A percentile compares a stretch with the other conserved stretches of the same genome.
These are phyloP conservation scores for Pyrenophora teres DNA, from an alignment of 2,329 filamentous ascomycete species.

Conservation along the genomic window DNA sequence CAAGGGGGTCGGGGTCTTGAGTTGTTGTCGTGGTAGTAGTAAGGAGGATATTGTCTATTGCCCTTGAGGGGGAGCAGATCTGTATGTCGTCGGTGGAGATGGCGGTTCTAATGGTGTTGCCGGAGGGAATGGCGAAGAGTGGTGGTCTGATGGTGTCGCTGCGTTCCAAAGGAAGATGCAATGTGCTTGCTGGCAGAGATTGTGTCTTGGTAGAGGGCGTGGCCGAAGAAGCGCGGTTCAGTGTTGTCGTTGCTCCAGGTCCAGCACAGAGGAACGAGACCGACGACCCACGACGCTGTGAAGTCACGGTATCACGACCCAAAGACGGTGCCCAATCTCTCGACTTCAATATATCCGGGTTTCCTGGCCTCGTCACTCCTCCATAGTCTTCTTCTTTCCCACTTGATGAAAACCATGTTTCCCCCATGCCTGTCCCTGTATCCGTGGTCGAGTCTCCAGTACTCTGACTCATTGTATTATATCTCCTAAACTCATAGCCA, in stretches of 20 bases:
- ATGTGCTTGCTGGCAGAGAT: constrained; percentile 13
- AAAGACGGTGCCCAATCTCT: too few relatives aligned
- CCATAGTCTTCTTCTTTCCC: neutral
- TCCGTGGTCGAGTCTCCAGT: constrained; percentile 14
- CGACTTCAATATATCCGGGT: too few relatives aligned
- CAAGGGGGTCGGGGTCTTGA: neutral
- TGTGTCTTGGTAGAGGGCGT: constrained; percentile 1
- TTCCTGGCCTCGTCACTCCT: too few relatives aligned
- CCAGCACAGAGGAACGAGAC: neutral
- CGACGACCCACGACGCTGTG: neutral
- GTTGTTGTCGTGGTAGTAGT: neutral
- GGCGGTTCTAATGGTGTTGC: constrained; percentile 3
- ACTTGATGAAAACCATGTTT: neutral
- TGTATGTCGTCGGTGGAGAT: neutral
- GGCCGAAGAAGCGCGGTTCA: neutral
- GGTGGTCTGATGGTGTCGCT: constrained; percentile 1
- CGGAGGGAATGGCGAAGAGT: constrained; percentile 14
- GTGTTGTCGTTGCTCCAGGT: neutral
- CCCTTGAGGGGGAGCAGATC: neutral
- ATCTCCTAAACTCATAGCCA: constrained; percentile 48
- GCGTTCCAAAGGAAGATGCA: neutral
- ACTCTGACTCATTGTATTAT: constrained; percentile 27
- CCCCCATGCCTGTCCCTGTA: neutral
- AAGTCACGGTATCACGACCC: too few relatives aligned
- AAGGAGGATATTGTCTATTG: neutral